Conservation (phyloP, 495 filamentous ascomycete genomes). For the Cryomyces minteri region DNA sequence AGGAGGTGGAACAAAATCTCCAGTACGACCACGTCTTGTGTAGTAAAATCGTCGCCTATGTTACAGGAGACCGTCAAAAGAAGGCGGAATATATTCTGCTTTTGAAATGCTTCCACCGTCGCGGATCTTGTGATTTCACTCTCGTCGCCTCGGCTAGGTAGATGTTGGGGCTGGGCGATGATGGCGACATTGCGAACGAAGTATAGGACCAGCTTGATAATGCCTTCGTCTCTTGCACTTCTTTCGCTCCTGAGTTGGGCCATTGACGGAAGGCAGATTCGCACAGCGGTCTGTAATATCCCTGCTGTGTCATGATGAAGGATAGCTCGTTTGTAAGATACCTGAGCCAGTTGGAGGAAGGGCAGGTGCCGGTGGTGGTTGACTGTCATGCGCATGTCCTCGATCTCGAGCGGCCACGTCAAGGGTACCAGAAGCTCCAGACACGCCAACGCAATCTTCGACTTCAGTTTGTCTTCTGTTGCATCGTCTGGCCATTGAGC, state of each 20-base stretch:
- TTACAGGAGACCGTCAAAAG: constrained; percentile 75
- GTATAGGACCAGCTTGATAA: constrained; percentile 81
- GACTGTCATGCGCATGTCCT: constrained; percentile 61
- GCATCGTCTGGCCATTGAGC: constrained; percentile 52
- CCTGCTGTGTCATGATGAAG: constrained; percentile 59
- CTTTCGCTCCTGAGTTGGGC: constrained; percentile 59
- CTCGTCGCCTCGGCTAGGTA: constrained; percentile 54
- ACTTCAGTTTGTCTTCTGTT: constrained; percentile 52
- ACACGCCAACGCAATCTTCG: constrained; percentile 67
- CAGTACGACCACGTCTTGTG: constrained; percentile 68
- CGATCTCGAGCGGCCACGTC: constrained; percentile 83
- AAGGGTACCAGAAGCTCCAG: constrained; percentile 85
- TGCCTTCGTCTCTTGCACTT: constrained; percentile 65
- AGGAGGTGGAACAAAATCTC: constrained; percentile 84
- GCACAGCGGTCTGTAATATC: constrained; percentile 59
- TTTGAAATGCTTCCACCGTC: constrained; percentile 70
- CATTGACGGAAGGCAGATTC: constrained; percentile 77
- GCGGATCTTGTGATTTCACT: constrained; percentile 76
- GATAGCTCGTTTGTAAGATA: constrained; percentile 74
- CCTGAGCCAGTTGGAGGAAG: constrained; percentile 71
- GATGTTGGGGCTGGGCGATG: constrained; percentile 47
- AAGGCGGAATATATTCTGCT: constrained; percentile 76
- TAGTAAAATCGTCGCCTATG: constrained; percentile 79
- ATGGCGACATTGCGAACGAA: constrained; percentile 75
- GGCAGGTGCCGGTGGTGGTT: constrained; percentile 86